These are phyloP conservation scores for Agaricales sp. DNA, from an alignment of 1,284 basidiomycete genomes.

Conservation along the genomic window DNA sequence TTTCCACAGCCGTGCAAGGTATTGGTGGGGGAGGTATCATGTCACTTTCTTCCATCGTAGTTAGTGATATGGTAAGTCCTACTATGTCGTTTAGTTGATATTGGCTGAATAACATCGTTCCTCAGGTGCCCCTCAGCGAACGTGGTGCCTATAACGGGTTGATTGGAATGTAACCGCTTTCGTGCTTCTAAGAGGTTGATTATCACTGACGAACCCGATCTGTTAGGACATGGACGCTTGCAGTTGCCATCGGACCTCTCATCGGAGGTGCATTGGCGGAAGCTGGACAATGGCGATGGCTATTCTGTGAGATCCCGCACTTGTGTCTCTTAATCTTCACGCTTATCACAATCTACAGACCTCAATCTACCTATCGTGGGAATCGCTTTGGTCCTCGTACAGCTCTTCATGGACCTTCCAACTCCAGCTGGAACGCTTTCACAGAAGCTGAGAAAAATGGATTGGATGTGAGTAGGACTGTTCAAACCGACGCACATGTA, in stretches of 20 bases:
- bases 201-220: constrained; percentile 13
- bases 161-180: constrained; percentile 15
- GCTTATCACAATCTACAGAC: constrained; percentile 15
- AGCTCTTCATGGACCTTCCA: constrained; percentile 26
- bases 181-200: not conserved
- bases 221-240: constrained; percentile 20
- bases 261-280: constrained; percentile 26
- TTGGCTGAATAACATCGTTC: not conserved
- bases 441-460: constrained; percentile 23
- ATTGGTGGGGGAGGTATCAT: constrained; percentile 38
- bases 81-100: not conserved
- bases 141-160: constrained; percentile 26
- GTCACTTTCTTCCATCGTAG: constrained; percentile 28
- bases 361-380: constrained; percentile 33
- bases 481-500: no score
- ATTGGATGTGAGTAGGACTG: constrained; percentile 25
- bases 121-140: constrained; percentile 23
- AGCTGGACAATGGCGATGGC: constrained; percentile 26
- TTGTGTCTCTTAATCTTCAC: not conserved
- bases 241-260: constrained; percentile 24
- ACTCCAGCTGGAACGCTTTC: constrained; percentile 22
- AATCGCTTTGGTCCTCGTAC: constrained; percentile 24
- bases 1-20: constrained; percentile 29
- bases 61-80: constrained; percentile 28
- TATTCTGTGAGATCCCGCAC: constrained; percentile 22